Conservation (phyloP, 371 early-diverging fungal genomes). For the Sporodiniella umbellata region DNA sequence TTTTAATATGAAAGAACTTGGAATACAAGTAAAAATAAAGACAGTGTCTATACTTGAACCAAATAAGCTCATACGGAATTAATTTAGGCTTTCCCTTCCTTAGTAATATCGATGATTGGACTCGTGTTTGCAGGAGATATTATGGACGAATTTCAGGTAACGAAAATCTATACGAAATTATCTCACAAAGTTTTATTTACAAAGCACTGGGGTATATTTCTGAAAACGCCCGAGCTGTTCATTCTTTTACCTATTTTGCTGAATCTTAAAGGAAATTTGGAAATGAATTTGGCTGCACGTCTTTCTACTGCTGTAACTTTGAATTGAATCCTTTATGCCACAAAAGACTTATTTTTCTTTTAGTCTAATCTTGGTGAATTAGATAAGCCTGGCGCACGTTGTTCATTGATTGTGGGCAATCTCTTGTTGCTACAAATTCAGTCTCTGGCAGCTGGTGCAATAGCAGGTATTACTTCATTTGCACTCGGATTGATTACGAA, state of each 20-base stretch:
- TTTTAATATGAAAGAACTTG: not conserved
- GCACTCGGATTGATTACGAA: slow-evolving; percentile 56
- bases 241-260: slow-evolving; percentile 81
- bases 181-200: not conserved
- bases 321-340: not conserved
- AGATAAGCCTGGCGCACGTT: slow-evolving; percentile 46
- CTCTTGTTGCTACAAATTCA: slow-evolving; percentile 69
- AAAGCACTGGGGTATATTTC: slow-evolving; percentile 68
- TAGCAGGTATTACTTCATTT: slow-evolving; percentile 68
- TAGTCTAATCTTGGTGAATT: slow-evolving; percentile 69
- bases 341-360: not conserved
- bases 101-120: slow-evolving; percentile 72
- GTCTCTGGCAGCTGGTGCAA: slow-evolving; percentile 62
- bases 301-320: slow-evolving; percentile 68
- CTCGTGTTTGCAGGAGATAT: slow-evolving; percentile 68
- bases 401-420: slow-evolving; percentile 61
- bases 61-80: not conserved
- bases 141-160: slow-evolving; percentile 64
- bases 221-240: slow-evolving; percentile 69
- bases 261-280: slow-evolving; percentile 86
- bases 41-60: not conserved
- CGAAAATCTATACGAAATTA: not conserved
- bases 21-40: not conserved
- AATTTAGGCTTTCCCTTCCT: slow-evolving; percentile 64
- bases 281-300: slow-evolving; percentile 83